Evolutionary conservation across 2,329 filamentous ascomycete genomes (phyloP), one percentile per base, ranked within the genome.

Genomic region (Hymenotorrendiella dingleyae): DNA sequence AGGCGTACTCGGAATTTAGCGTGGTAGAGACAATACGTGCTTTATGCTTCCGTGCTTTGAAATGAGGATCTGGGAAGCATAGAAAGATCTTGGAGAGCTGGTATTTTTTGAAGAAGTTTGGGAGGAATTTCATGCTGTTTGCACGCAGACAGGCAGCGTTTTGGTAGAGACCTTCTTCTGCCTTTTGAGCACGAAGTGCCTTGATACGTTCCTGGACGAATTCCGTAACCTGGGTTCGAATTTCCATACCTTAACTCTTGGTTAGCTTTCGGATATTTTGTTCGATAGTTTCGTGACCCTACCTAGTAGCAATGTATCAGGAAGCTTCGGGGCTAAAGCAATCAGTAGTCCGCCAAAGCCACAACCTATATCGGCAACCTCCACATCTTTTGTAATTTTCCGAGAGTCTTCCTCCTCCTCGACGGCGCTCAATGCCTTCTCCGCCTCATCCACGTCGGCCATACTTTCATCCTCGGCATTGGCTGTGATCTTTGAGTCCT

Each of bases 121-220:
- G 91, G n/a, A 98, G 72, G 65, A 97, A 98, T 64, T 98, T 98
- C 93, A 98, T 98, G 4, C 88, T 87, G 69, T 98, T 98, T 53
- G 87, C 86, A 49, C 93, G 83, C 36, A 98, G 71, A 61, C 88
- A 94, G 24, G 85, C 82, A 41, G 91, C 83, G 63, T 98, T 98
- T 60, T 94, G 84, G 64, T 88, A 97, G 35, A 69, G 64, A 38
- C 67, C 64, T 21, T 62, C 61, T 5, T 69, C 67, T 5, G 67
- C 59, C 50, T 78, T 74, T 58, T 90, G 82, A 10, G 71, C 68
- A 4, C 93, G 81, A 14, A 97, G 73, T 4, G 90, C 91, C 53
- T 79, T 78, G 62, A 95, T 86, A 58, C 89, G 84, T 54, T 94
- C 86, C 63, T 87, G 80, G 4, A 98, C 89, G 63, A 88, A 98